A percentile compares a stretch with the other conserved stretches of the same genome.
Conservation (phyloP, 2,329 filamentous ascomycete genomes). For the Aspergillus candidus region DNA sequence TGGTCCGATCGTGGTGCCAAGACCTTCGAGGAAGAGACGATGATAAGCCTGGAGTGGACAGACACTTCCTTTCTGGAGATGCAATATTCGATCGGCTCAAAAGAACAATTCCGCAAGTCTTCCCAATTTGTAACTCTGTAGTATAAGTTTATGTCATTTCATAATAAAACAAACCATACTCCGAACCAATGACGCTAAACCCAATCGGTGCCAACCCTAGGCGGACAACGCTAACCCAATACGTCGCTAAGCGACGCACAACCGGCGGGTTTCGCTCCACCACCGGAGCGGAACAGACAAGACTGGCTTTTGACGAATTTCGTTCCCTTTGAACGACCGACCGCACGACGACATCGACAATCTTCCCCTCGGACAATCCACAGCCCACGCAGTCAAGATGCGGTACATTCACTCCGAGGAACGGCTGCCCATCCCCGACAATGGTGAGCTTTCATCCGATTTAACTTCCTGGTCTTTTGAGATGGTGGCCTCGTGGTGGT, state of each 20-base stretch:
- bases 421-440: slow-evolving; percentile 89
- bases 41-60: too few relatives aligned
- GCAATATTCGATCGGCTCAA: too few relatives aligned
- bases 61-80: too few relatives aligned
- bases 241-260: slow-evolving; percentile 40
- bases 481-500: slow-evolving; percentile 11
- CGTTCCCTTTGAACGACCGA: slow-evolving; percentile 33
- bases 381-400: slow-evolving; percentile 66
- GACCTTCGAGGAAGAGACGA: too few relatives aligned
- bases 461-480: slow-evolving; percentile 22
- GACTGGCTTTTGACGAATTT: slow-evolving; percentile 29
- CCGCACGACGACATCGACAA: slow-evolving; percentile 36
- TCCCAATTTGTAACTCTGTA: too few relatives aligned
- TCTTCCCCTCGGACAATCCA: slow-evolving; percentile 36
- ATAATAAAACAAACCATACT: neutral
- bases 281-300: slow-evolving; percentile 19
- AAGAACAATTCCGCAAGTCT: too few relatives aligned
- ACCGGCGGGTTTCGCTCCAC: slow-evolving; percentile 40
- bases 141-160: neutral
- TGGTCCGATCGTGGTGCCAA: too few relatives aligned
- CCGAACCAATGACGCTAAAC: too few relatives aligned
- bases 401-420: slow-evolving; percentile 99
- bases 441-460: slow-evolving; percentile 63
- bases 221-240: slow-evolving; percentile 27
- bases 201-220: slow-evolving; percentile 25